Conservation (phyloP, 2,329 filamentous ascomycete genomes). For the Colletotrichum sp. region DNA sequence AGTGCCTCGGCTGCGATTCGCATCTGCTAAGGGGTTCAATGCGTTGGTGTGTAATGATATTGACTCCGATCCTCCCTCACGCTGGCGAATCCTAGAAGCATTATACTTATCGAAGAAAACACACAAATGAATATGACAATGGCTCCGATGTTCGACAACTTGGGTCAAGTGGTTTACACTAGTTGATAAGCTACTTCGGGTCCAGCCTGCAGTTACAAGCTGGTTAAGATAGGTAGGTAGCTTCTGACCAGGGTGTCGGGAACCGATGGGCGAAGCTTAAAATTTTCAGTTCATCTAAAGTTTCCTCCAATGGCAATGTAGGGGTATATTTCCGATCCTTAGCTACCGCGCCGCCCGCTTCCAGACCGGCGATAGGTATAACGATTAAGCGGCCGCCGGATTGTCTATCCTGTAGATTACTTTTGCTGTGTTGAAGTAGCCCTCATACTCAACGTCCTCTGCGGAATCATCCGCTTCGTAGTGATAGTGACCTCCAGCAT, state of each 20-base stretch:
- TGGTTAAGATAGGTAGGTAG: background rate
- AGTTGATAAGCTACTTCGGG: background rate
- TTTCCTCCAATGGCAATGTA: background rate
- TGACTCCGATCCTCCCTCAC: background rate
- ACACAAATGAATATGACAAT: background rate
- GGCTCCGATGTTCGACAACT: background rate
- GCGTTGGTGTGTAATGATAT: background rate
- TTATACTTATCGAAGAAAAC: background rate
- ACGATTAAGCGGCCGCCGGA: background rate
- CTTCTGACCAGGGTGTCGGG: background rate
- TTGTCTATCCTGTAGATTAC: constrained; percentile 42
- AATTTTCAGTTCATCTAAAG: background rate
- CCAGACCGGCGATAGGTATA: background rate
- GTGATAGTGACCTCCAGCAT: constrained; percentile 50
- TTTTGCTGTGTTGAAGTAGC: constrained; percentile 48
- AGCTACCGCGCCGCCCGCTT: background rate
- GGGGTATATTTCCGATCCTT: background rate
- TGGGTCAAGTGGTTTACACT: background rate
- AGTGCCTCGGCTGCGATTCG: background rate
- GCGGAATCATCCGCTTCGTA: constrained; percentile 36
- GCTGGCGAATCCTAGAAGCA: background rate
- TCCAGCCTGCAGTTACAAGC: background rate
- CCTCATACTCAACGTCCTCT: constrained; percentile 48
- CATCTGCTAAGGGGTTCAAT: background rate
- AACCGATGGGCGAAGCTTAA: background rate